These are phyloP conservation scores for Lipomyces oligophaga DNA, from an alignment of 805 yeast species.

Conservation along the genomic window DNA sequence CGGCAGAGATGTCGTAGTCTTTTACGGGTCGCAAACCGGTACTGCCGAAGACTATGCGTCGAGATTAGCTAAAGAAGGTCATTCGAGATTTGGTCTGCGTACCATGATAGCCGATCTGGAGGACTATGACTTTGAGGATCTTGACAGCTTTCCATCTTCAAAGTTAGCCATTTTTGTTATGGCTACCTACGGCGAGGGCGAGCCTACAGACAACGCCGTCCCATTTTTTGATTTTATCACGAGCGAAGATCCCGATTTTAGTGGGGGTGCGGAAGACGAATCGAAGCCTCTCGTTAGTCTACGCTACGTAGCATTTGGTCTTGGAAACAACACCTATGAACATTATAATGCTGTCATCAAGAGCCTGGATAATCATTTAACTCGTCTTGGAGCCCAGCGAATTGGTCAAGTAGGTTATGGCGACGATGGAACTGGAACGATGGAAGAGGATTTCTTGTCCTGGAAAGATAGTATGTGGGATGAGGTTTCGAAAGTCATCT, in stretches of 20 bases:
- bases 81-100: conserved; percentile 72
- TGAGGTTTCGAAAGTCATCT: conserved; percentile 56
- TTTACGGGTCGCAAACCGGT: conserved; percentile 96
- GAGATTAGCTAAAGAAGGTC: conserved; percentile 83
- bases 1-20: conserved; percentile 70
- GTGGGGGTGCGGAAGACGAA: conserved; percentile 37
- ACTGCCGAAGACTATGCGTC: conserved; percentile 97
- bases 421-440: conserved; percentile 90
- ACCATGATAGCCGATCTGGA: conserved; percentile 86
- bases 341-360: conserved; percentile 79
- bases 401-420: conserved; percentile 84
- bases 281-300: conserved; percentile 48
- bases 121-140: conserved; percentile 76
- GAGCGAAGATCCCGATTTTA: conserved; percentile 51
- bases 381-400: conserved; percentile 64
- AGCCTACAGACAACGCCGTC: conserved; percentile 92
- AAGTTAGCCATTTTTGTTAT: conserved; percentile 68
- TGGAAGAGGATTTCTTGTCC: conserved; percentile 89
- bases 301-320: conserved; percentile 75
- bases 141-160: conserved; percentile 58
- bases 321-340: conserved; percentile 94
- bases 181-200: conserved; percentile 98
- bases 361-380: conserved; percentile 48
- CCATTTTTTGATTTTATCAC: conserved; percentile 66
- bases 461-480: conserved; percentile 85